These are phyloP conservation scores for Glutinoglossum americanum DNA, from an alignment of 495 filamentous ascomycete species.

Conservation along the genomic window DNA sequence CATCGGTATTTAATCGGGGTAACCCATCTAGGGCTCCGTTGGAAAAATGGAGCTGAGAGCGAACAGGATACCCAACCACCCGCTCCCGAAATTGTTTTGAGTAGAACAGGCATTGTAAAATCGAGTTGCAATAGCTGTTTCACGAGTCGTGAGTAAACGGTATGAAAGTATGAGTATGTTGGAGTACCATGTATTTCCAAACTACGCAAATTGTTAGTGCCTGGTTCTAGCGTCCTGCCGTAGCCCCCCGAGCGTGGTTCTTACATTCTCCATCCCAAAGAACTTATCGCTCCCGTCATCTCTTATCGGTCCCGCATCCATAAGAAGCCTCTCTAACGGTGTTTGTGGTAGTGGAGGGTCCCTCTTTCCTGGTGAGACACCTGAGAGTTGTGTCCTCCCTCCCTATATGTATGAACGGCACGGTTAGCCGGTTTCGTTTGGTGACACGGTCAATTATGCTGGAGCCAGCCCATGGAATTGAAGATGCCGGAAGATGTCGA, in stretches of 20 bases:
- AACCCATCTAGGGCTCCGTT: slow-evolving; percentile 23
- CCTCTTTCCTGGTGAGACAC: slow-evolving; percentile 30
- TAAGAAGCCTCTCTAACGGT: slow-evolving; percentile 63
- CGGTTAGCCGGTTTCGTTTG: neutral
- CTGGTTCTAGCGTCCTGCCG: neutral
- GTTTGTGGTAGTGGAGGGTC: slow-evolving; percentile 34
- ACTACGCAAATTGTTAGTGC: slow-evolving; percentile 29
- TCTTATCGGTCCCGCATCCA: slow-evolving; percentile 56
- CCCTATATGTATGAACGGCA: neutral
- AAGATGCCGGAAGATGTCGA: neutral
- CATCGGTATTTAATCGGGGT: slow-evolving; percentile 25
- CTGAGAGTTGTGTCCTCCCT: neutral
- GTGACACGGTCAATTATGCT: neutral
- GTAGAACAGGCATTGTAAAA: slow-evolving; percentile 90
- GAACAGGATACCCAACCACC: slow-evolving; percentile 73
- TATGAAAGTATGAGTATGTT: neutral
- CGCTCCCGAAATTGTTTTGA: slow-evolving; percentile 88
- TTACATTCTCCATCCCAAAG: slow-evolving; percentile 94
- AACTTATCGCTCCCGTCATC: slow-evolving; percentile 92
- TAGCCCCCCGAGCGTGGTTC: slow-evolving; percentile 13
- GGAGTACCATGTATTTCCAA: slow-evolving; percentile 86
- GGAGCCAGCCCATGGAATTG: neutral
- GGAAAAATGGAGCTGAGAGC: slow-evolving; percentile 32
- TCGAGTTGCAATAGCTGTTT: slow-evolving; percentile 84
- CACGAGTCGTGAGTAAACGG: neutral